phyloP scores from a whole-genome alignment of 306 rosid genomes.

The Cyamopsis tetragonoloba region DNA sequence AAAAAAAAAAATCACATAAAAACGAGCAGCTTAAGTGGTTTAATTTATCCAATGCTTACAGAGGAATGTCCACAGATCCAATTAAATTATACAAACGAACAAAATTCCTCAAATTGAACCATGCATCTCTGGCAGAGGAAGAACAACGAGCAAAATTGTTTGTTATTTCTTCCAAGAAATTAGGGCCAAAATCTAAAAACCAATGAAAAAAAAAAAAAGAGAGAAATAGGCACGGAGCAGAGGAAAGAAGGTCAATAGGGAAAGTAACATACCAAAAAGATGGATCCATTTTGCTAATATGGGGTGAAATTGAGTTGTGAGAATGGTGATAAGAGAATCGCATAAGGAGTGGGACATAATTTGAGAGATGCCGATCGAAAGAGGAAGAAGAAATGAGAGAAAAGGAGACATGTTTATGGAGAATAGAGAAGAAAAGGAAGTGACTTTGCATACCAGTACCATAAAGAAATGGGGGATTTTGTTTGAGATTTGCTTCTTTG shows the following conservation, averaged over 20 bases:
- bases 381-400: not conserved
- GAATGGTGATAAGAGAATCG: constrained; percentile 8
- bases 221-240: not conserved
- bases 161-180: too few species aligned
- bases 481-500: constrained; percentile 2
- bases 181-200: too few species aligned
- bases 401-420: not conserved
- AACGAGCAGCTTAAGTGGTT: not conserved
- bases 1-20: too few species aligned
- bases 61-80: not conserved
- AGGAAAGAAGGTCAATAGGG: not conserved
- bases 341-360: not conserved
- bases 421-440: not conserved
- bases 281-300: not conserved
- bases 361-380: constrained; percentile 9
- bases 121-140: not conserved
- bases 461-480: not conserved
- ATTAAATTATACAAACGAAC: not conserved
- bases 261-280: constrained; percentile 18
- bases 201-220: not conserved
- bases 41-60: not conserved
- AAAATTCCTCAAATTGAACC: not conserved
- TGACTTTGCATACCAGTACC: constrained; percentile 27
- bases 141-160: not conserved
- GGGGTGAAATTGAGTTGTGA: not conserved